phyloP scores from a whole-genome alignment of 352 stramenopile species.

The Phytopythium chamaehyphon region DNA sequence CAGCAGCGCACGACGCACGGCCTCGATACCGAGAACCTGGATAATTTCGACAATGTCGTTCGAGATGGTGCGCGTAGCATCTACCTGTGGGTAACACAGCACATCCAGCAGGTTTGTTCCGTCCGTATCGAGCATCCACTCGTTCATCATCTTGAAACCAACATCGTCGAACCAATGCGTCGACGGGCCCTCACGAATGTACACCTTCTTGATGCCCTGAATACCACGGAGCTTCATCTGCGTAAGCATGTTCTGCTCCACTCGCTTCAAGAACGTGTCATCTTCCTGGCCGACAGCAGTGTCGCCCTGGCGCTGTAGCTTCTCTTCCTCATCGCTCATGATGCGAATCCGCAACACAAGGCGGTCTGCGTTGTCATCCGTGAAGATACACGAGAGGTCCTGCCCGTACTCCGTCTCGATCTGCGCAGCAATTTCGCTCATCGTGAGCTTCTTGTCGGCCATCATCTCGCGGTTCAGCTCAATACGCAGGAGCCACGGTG shows the following conservation, averaged over 20 bases:
- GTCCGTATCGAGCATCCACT: slow-evolving; percentile 99
- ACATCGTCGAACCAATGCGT: slow-evolving; percentile 94
- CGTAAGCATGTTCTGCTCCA: slow-evolving; percentile 97
- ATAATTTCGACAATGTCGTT: slow-evolving; percentile 99
- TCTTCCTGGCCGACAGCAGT: slow-evolving; percentile 90
- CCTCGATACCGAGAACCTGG: slow-evolving; percentile 92
- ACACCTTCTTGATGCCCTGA: slow-evolving; percentile 98
- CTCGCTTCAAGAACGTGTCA: slow-evolving; percentile 95
- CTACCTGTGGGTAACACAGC: slow-evolving; percentile 95
- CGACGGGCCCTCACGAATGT: slow-evolving; percentile 94
- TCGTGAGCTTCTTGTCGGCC: slow-evolving; percentile 96
- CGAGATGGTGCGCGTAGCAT: slow-evolving; percentile 95
- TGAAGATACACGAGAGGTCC: slow-evolving; percentile 96
- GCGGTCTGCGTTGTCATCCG: slow-evolving; percentile 98
- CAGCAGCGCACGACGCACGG: slow-evolving; percentile 83
- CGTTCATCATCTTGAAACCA: slow-evolving; percentile 93
- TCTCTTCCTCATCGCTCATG: slow-evolving; percentile 92
- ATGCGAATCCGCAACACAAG: slow-evolving; percentile 97
- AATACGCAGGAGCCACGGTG: slow-evolving; percentile 98
- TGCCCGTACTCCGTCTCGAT: slow-evolving; percentile 95
- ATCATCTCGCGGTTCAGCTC: slow-evolving; percentile 98
- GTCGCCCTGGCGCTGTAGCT: slow-evolving; percentile 74
- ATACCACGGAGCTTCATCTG: slow-evolving; percentile 97
- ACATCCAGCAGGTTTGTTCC: slow-evolving; percentile 98
- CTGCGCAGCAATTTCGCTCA: slow-evolving; percentile 95